phyloP scores from a whole-genome alignment of 2,329 filamentous ascomycete species.

The Penicillium vulpinum region DNA sequence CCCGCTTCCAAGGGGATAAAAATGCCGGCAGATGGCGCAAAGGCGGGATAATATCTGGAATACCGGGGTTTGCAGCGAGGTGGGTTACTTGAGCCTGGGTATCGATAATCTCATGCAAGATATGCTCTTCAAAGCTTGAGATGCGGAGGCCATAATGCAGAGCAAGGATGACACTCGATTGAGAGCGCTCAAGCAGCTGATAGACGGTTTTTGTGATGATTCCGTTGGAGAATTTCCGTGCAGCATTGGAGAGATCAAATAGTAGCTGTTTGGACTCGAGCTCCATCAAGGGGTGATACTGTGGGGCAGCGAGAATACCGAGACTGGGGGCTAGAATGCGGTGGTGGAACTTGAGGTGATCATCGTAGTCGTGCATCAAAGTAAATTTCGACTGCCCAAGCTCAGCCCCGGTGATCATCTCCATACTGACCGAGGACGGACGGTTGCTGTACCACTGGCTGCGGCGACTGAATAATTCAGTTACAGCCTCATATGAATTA shows the following conservation, averaged over 20 bases:
- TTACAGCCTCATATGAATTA: conserved; percentile 37
- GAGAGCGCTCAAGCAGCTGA: conserved; percentile 53
- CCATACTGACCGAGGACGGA: conserved; percentile 39
- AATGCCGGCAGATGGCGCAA: conserved; percentile 47
- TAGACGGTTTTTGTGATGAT: conserved; percentile 42
- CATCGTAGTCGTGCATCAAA: conserved; percentile 55
- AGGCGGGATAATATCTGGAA: conserved; percentile 50
- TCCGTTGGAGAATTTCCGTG: neutral
- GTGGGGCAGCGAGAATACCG: conserved; percentile 47
- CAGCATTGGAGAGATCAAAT: conserved; percentile 41
- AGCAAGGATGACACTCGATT: conserved; percentile 54
- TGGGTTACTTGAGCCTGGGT: conserved; percentile 53
- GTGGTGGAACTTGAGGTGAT: conserved; percentile 50
- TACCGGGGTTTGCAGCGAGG: conserved; percentile 46
- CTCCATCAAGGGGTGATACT: conserved; percentile 54
- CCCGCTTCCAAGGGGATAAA: conserved; percentile 50
- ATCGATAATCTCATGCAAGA: conserved; percentile 50
- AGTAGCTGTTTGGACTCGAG: conserved; percentile 51
- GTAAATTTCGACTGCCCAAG: conserved; percentile 25
- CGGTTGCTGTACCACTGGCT: conserved; percentile 45
- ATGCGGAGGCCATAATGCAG: conserved; percentile 56
- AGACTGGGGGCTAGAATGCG: conserved; percentile 52
- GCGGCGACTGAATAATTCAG: conserved; percentile 44
- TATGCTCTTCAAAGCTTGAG: conserved; percentile 41
- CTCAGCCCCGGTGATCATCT: conserved; percentile 37